phyloP scores from a whole-genome alignment of 805 yeast species.

The Barnettozyma sp. region DNA sequence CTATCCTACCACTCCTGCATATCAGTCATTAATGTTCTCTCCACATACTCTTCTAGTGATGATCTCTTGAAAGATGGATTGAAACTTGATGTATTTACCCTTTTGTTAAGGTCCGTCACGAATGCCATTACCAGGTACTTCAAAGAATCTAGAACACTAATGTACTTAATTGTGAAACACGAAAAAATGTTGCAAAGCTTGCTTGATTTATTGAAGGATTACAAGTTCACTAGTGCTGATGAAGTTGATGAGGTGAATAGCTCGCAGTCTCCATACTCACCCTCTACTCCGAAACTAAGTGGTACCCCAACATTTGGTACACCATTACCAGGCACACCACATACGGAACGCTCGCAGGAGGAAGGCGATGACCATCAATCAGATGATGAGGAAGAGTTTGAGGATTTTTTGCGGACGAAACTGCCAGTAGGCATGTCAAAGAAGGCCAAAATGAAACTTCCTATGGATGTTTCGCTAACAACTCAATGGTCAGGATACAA shows the following conservation, averaged over 20 bases:
- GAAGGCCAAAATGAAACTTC: conserved; percentile 47
- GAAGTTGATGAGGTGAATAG: not conserved
- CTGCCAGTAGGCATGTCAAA: conserved; percentile 57
- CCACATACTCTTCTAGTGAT: conserved; percentile 25
- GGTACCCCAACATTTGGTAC: conserved; percentile 3
- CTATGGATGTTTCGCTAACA: conserved; percentile 41
- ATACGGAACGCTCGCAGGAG: conserved; percentile 8
- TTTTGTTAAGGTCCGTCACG: conserved; percentile 50
- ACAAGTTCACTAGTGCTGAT: conserved; percentile 8
- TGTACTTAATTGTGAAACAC: conserved; percentile 40
- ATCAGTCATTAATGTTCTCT: conserved; percentile 35
- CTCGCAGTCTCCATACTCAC: conserved; percentile 2
- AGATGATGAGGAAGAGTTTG: conserved; percentile 25
- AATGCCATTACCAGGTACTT: conserved; percentile 46
- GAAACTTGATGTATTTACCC: conserved; percentile 51
- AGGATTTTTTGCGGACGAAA: conserved; percentile 39
- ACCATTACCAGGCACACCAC: conserved; percentile 10
- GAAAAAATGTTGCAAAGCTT: conserved; percentile 24
- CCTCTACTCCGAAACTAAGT: conserved; percentile 3
- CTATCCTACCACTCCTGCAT: conserved; percentile 46
- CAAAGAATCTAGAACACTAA: conserved; percentile 44
- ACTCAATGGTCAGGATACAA: conserved; percentile 48
- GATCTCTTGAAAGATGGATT: conserved; percentile 25
- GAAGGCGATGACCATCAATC: conserved; percentile 13
- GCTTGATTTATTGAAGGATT: conserved; percentile 8